Conservation (phyloP, 2,329 filamentous ascomycete species). For the Amylocarpus encephaloides region DNA sequence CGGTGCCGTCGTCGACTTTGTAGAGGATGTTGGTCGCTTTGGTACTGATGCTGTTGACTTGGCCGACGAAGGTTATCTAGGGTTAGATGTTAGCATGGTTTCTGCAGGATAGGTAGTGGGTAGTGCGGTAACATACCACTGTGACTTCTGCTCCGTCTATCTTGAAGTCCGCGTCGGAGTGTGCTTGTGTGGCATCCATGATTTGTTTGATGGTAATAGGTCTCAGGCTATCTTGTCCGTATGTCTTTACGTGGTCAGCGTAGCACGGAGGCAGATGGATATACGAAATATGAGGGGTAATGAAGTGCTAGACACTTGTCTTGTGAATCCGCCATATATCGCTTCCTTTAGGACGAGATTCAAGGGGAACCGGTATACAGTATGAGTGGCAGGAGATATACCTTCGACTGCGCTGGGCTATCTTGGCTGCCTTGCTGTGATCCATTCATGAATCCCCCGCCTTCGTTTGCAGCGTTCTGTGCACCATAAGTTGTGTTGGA, state of each 20-base stretch:
- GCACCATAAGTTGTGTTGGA: conserved; percentile 37
- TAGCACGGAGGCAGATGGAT: background rate
- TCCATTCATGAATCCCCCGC: conserved; percentile 56
- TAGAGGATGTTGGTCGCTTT: conserved; percentile 90
- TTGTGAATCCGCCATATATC: too few relatives aligned
- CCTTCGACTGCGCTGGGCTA: conserved; percentile 40
- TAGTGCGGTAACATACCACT: conserved; percentile 35
- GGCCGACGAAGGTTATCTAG: conserved; percentile 79
- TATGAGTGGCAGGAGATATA: too few relatives aligned
- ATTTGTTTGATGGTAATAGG: conserved; percentile 96
- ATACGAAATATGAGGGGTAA: too few relatives aligned
- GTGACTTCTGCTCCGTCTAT: conserved; percentile 72
- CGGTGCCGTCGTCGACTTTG: conserved; percentile 91
- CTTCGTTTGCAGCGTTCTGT: conserved; percentile 49
- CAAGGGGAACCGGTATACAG: too few relatives aligned
- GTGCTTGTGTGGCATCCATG: conserved; percentile 70
- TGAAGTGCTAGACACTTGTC: too few relatives aligned
- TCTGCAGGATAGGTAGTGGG: too few relatives aligned
- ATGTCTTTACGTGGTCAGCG: conserved; percentile 28
- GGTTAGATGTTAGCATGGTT: conserved; percentile 3
- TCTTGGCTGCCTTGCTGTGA: conserved; percentile 55
- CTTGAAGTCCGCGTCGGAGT: conserved; percentile 69
- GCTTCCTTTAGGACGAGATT: too few relatives aligned
- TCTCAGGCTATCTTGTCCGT: conserved; percentile 78
- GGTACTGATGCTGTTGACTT: conserved; percentile 79